Evolutionary conservation across 805 yeast species (phyloP), one percentile per base, ranked within the genome.

Genomic region (Ascoidea tarda): DNA sequence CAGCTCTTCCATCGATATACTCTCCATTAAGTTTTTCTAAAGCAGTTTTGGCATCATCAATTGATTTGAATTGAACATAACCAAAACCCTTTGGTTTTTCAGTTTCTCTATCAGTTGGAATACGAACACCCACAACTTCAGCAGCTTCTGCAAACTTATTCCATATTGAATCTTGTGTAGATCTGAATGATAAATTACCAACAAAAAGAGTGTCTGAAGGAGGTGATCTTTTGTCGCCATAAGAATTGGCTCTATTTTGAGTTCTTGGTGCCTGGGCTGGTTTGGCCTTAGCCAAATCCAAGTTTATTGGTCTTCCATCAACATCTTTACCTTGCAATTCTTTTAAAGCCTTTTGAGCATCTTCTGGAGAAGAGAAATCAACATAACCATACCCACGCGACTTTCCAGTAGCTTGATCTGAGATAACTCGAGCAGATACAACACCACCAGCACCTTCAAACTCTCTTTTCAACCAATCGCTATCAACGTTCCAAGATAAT

Each of bases 51-150:
- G 99, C 97, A 69, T 87, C 96, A 48, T 90, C 98, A 59, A 86
- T 75, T 54, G 84, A 76, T 49, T 85, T 75, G 67, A 79, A 91
- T 74, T 93, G 98, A 54, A 91, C 96, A 72, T 93, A 93, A 60
- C 98, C 99, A 74, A 93, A 93, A 61, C 99, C 99, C 81, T 93
- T 93, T 70, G 96, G 95, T 75, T 91, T 96, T 70, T 89, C 95
- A 59, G 98, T 90, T 70, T 91, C 98, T 65, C 96, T 97, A 74
- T 93, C 95, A 48, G 98, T 91, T 70, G 99, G 99, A 60, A 93
- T 75, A 76, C 99, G 84, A 62, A 89, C 90, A 57, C 95, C 87
- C 53, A 88, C 72, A 57, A 93, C 87, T 57, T 78, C 76, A 67
- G 96, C 98, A 69, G 78, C 77, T 65, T 78, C 79, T 60, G 84